A percentile compares a stretch with the other conserved stretches of the same genome.
These are phyloP conservation scores for Termitomyces sp. DNA, from an alignment of 768 basidiomycete genomes.

Conservation along the genomic window DNA sequence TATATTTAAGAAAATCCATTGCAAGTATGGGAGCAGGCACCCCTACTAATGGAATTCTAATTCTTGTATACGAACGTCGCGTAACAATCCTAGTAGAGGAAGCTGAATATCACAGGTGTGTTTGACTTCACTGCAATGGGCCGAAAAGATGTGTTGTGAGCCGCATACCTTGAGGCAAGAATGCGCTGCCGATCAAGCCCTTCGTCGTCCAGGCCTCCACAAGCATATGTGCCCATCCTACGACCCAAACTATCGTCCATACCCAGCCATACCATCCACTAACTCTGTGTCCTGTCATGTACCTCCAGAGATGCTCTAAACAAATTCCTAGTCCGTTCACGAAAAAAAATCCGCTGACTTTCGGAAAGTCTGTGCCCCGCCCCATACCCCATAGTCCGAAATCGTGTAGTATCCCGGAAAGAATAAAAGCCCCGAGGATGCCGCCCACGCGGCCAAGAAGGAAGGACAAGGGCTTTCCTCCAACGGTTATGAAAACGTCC, in stretches of 20 bases:
- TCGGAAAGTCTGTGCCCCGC: slow-evolving; percentile 40
- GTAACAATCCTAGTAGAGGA: too few species aligned
- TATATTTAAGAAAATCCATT: background rate
- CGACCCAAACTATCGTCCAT: slow-evolving; percentile 48
- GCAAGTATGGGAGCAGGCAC: background rate
- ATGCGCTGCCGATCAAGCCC: slow-evolving; percentile 37
- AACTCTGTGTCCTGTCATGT: slow-evolving; percentile 39
- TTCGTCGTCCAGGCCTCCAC: slow-evolving; percentile 47
- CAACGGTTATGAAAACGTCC: slow-evolving; percentile 50
- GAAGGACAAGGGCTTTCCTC: slow-evolving; percentile 36
- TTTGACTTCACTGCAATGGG: slow-evolving; percentile 4
- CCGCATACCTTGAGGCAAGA: slow-evolving; percentile 30
- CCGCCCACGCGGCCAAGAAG: slow-evolving; percentile 45
- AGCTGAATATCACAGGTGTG: background rate
- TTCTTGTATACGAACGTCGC: background rate
- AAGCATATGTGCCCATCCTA: slow-evolving; percentile 43
- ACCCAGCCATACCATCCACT: slow-evolving; percentile 44
- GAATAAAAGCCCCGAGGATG: slow-evolving; percentile 54
- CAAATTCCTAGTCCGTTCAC: slow-evolving; percentile 50
- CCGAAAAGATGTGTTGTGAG: slow-evolving; percentile 28
- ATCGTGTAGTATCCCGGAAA: slow-evolving; percentile 61
- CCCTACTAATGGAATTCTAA: background rate
- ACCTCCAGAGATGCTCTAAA: slow-evolving; percentile 45
- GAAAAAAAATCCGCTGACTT: slow-evolving; percentile 50
- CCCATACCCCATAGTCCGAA: slow-evolving; percentile 57